Evolutionary conservation across 1,284 basidiomycete genomes (phyloP), one percentile per base, ranked within the genome.

Genomic region (Fomitopsis palustris): DNA sequence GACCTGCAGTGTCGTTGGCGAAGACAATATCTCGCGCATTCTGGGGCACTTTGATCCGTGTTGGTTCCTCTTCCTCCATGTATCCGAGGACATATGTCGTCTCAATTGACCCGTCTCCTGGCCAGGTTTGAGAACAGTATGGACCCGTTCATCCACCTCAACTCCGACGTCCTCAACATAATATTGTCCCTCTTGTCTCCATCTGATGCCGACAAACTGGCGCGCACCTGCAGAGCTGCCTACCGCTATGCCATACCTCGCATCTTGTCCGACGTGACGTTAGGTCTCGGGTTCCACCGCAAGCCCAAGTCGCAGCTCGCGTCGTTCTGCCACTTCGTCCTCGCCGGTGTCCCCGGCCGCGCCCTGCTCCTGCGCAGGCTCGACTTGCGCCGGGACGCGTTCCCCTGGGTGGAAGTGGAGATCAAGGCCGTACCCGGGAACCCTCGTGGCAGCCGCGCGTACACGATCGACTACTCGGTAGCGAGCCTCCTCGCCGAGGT

Each of bases 311-410:
- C 6, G 29, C 58, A 54, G 17, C 41, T 65, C 45, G n/a, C 21
- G 35, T 31, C 39, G n/a, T 65, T 65, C 58, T 57, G 60, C 57
- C 9, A 29, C 3, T 61, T 57, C 54, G 55, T 65, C 49, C 45
- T 65, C 33, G 51, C 43, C 27, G 37, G 54, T 38, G 27, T 45
- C 6, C 23, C 23, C 17, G 29, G 23, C 37, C n/a, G 33, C 37
- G 33, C 16, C 7, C 3, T 9, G 35, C 16, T 37, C 16, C 35
- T 37, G 12, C 35, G 35, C 35, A 37, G 35, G 35, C 2, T 37
- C 4, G 8, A 37, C 4, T 14, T 37, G 35, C 31, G 31, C 7
- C 31, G 12, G 12, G 31, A 33, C 6, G 35, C 8, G 35, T 8
- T 14, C 8, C 35, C 35, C 35, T 37, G 35, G 6, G 35, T 37